These are phyloP conservation scores for Pseudomonodictys pantanalensis DNA, from an alignment of 495 filamentous ascomycete species.

Conservation along the genomic window DNA sequence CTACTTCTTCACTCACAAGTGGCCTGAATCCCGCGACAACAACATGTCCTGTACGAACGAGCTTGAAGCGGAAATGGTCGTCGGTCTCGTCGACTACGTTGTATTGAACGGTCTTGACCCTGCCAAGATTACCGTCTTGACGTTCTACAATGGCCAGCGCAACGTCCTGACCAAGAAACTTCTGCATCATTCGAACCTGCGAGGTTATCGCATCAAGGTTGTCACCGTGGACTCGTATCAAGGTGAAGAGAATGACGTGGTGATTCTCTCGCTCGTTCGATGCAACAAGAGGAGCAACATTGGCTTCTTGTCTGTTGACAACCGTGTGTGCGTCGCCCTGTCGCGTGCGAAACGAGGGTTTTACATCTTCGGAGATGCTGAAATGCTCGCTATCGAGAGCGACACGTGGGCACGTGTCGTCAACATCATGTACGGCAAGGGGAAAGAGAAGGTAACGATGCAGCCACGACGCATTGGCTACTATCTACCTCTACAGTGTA, in stretches of 20 bases:
- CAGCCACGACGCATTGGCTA: conserved; percentile 38
- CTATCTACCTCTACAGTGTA: conserved; percentile 41
- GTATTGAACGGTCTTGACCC: conserved; percentile 59
- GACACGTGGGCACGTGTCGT: conserved; percentile 43
- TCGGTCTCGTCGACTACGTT: conserved; percentile 69
- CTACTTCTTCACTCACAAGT: conserved; percentile 70
- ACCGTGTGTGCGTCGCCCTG: conserved; percentile 82
- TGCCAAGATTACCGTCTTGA: conserved; percentile 74
- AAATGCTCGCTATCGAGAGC: conserved; percentile 48
- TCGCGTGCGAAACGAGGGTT: conserved; percentile 83
- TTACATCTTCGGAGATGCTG: conserved; percentile 81
- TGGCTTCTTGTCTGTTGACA: conserved; percentile 71
- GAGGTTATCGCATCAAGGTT: conserved; percentile 58
- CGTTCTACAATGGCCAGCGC: conserved; percentile 83
- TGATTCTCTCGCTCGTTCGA: conserved; percentile 81
- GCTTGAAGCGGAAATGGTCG: conserved; percentile 75
- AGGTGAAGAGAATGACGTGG: conserved; percentile 87
- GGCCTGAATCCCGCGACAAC: conserved; percentile 62
- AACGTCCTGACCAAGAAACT: conserved; percentile 58
- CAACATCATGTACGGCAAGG: conserved; percentile 35
- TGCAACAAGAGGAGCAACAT: conserved; percentile 57
- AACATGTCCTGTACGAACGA: conserved; percentile 70
- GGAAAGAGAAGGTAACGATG: neutral
- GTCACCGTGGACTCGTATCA: conserved; percentile 91
- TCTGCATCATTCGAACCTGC: conserved; percentile 50